Conservation (phyloP, 805 yeast species). For the Candida piceae region DNA sequence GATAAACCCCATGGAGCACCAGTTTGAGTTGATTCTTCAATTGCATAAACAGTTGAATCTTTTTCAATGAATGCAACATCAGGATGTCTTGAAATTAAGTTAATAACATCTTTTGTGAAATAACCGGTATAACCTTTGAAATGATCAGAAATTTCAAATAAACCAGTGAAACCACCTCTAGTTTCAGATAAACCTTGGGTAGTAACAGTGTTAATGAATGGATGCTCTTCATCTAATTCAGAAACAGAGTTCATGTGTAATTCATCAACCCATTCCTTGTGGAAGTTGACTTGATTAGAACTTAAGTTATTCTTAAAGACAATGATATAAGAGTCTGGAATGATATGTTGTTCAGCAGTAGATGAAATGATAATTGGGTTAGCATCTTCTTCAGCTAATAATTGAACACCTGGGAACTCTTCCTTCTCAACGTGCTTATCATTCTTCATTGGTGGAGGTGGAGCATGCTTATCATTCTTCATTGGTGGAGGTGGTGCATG, state of each 20-base stretch:
- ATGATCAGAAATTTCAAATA: constrained; percentile 52
- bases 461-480: too few species aligned
- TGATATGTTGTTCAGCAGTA: constrained; percentile 39
- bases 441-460: too few species aligned
- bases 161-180: constrained; percentile 53
- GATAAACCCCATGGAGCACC: constrained; percentile 96
- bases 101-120: constrained; percentile 71
- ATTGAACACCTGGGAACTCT: too few species aligned
- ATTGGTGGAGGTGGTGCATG: too few species aligned
- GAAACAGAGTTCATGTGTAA: constrained; percentile 40
- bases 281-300: constrained; percentile 52
- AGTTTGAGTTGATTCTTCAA: constrained; percentile 60
- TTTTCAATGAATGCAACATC: constrained; percentile 59
- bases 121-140: constrained; percentile 81
- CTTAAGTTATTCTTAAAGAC: constrained; percentile 68
- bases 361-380: constrained; percentile 47
- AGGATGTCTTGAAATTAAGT: constrained; percentile 55
- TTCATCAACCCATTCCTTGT: constrained; percentile 59
- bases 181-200: constrained; percentile 10
- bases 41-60: constrained; percentile 66
- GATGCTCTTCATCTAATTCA: constrained; percentile 17
- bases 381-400: constrained; percentile 19
- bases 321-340: constrained; percentile 77
- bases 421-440: too few species aligned
- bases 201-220: constrained; percentile 29